These are phyloP conservation scores for Cercospora nicotianae DNA, from an alignment of 2,329 filamentous ascomycete genomes.

Conservation along the genomic window DNA sequence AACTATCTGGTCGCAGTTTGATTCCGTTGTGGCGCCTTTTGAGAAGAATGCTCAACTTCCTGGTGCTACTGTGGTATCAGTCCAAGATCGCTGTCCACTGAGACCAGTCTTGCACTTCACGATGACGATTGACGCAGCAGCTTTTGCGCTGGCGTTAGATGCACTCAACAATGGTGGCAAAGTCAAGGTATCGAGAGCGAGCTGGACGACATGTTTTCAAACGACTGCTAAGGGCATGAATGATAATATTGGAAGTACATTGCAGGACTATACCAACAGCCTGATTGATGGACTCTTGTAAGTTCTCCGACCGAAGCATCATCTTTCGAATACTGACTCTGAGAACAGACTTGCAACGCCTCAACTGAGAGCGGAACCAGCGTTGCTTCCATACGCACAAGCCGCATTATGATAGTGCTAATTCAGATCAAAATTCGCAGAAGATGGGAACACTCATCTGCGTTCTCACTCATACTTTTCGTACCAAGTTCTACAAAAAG, in stretches of 20 bases:
- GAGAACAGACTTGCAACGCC: slow-evolving; percentile 11
- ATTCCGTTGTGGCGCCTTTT: slow-evolving; percentile 33
- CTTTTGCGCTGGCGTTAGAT: slow-evolving; percentile 34
- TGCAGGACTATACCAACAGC: slow-evolving; percentile 23
- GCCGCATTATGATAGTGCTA: neutral
- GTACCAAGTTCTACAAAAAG: no score
- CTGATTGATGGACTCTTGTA: slow-evolving; percentile 30
- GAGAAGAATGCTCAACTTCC: slow-evolving; percentile 34
- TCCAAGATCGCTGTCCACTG: slow-evolving; percentile 33
- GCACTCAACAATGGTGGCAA: slow-evolving; percentile 34
- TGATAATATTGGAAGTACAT: slow-evolving; percentile 19
- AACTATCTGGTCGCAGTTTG: slow-evolving; percentile 32
- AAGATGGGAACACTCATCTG: no score
- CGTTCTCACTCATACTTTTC: no score
- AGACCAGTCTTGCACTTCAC: slow-evolving; percentile 29
- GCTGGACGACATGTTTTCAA: slow-evolving; percentile 24
- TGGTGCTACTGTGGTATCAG: slow-evolving; percentile 28
- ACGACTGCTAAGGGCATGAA: slow-evolving; percentile 30
- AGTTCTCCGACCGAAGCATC: neutral
- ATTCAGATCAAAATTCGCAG: no score
- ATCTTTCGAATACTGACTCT: neutral
- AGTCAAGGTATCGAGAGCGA: slow-evolving; percentile 20
- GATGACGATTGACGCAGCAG: slow-evolving; percentile 34
- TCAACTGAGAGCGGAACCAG: slow-evolving; percentile 12
- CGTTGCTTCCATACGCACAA: slow-evolving; percentile 8